Base-by-base conservation (phyloP, 345 rosid species). In the Citrus medica region DNA sequence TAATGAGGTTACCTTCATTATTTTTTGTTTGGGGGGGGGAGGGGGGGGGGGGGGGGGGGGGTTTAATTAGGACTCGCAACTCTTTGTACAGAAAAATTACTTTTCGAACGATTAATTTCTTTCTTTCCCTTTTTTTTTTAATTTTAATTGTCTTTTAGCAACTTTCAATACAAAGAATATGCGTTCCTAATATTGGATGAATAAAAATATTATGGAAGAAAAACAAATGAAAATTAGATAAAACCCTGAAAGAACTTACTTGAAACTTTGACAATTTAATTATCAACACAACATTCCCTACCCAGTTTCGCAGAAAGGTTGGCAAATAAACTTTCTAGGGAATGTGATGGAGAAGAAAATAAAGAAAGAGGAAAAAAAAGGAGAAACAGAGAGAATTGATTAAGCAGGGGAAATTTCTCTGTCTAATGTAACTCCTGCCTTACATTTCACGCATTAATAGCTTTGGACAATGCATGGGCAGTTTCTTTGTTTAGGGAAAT, bases 261-360 rank as follows among this genome's bases (percentile, higher is more conserved):
- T 55, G 80, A 63, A 63, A 21, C 63, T 58, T 46, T 16, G 61
- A 12, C 21, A 14, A 42, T 22, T 2, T 9, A n/a, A 19, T 69
- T 53, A 16, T n/a, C 28, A 76, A 68, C 86, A 82, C 28, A 73
- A 65, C 86, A 82, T 85, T 79, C 87, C 88, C 86, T 76, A 48
- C 77, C 76, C 63, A 87, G 87, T 82, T 85, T 77, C 85, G 48
- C 37, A 67, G 25, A 63, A 71, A 71, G 27, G 1, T 32, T 9
- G n/a, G 19, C 62, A 64, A 78, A 76, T 82, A 82, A 83, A 79
- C 81, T 79, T 40, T 74, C 71, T 35, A 76, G 82, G 82, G 76
- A 81, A 80, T 75, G 88, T 35, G 74, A 72, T 46, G 75, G 68
- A 58, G 59, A 33, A 38, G 60, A 51, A 53, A 53, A 53, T 7